These are phyloP conservation scores for Boletus rufocinnamomeus DNA, from an alignment of 768 basidiomycete genomes.

Conservation along the genomic window DNA sequence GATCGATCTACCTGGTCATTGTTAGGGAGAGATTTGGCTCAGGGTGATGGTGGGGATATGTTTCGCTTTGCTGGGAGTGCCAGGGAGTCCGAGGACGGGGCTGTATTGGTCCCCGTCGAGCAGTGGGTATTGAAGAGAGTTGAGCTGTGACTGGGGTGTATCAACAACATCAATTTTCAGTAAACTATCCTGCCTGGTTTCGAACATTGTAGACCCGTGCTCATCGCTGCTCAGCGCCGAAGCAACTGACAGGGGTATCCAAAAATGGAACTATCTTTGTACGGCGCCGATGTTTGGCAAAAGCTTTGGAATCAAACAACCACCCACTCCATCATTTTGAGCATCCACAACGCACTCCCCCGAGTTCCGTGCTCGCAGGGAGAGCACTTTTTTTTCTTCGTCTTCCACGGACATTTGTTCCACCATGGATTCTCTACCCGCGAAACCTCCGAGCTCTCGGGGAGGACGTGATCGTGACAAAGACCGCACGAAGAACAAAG, in stretches of 20 bases:
- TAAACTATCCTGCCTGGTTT: neutral
- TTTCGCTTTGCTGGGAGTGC: slow-evolving; percentile 14
- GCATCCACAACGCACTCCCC: neutral
- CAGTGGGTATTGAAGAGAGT: slow-evolving; percentile 17
- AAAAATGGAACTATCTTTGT: neutral
- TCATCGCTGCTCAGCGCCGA: too few relatives aligned
- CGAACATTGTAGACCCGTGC: neutral
- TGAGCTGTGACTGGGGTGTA: neutral
- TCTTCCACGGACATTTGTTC: neutral
- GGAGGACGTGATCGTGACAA: slow-evolving; percentile 19
- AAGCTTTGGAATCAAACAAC: slow-evolving; percentile 32
- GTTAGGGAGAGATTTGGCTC: slow-evolving; percentile 21
- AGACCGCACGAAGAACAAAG: slow-evolving; percentile 10
- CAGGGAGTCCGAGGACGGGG: neutral
- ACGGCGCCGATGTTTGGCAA: slow-evolving; percentile 17
- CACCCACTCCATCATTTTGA: slow-evolving; percentile 1
- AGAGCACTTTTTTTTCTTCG: neutral
- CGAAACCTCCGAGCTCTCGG: slow-evolving; percentile 23
- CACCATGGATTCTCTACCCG: slow-evolving; percentile 23
- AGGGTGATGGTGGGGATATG: slow-evolving; percentile 1
- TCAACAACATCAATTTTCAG: too few relatives aligned
- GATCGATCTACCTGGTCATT: neutral
- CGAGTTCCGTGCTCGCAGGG: neutral
- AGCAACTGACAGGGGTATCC: neutral
- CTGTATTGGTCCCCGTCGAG: neutral